Conservation (phyloP, 352 stramenopile species). For the Discostella stelligera region DNA sequence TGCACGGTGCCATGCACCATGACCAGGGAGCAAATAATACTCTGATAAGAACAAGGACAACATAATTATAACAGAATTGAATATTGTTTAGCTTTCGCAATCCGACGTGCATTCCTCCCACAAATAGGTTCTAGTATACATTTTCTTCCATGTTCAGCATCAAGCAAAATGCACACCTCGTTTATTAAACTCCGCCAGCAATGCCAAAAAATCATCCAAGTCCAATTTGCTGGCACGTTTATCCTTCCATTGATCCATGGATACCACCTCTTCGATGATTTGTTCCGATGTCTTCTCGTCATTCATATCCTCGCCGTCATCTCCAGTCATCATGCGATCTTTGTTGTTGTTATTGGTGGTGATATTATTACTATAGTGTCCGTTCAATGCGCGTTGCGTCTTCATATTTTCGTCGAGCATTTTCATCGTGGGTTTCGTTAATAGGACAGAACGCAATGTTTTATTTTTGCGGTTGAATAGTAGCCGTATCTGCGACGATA, state of each 20-base stretch:
- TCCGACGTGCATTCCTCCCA: no score
- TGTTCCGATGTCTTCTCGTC: constrained; percentile 82
- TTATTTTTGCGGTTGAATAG: constrained; percentile 99
- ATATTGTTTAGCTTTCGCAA: neutral
- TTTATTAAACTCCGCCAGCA: constrained; percentile 95
- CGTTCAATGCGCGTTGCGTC: constrained; percentile 91
- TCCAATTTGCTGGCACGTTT: constrained; percentile 96
- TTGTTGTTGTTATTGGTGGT: constrained; percentile 6
- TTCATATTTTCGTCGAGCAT: constrained; percentile 96
- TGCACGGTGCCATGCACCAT: no score
- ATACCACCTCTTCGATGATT: constrained; percentile 92
- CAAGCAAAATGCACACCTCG: constrained; percentile 95
- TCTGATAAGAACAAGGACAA: no score
- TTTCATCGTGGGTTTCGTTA: constrained; percentile 93
- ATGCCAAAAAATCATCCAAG: constrained; percentile 96
- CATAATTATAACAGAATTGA: no score
- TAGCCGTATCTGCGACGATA: constrained; percentile 84
- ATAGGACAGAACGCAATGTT: constrained; percentile 94
- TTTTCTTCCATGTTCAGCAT: neutral
- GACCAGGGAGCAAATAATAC: no score
- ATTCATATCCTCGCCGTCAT: constrained; percentile 24
- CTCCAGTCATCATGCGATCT: constrained; percentile 10
- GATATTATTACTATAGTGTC: constrained; percentile 72
- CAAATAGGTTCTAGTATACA: no score
- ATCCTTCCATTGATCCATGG: constrained; percentile 82